These are phyloP conservation scores for Paramecium primaurelia DNA, from an alignment of 73 alveolate species.

Conservation along the genomic window DNA sequence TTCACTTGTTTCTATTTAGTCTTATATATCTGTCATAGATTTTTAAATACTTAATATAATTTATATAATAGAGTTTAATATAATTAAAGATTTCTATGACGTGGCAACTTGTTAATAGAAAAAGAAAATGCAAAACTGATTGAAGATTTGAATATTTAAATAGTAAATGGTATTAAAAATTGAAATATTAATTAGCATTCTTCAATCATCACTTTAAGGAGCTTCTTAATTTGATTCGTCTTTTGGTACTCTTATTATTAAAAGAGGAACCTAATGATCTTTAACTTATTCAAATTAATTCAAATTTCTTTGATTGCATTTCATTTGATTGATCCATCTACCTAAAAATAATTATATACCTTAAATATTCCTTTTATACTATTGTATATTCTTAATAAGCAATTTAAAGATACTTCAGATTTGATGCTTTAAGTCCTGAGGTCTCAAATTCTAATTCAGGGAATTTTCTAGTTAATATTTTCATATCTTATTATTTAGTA, in stretches of 20 bases:
- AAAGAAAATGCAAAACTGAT: no score
- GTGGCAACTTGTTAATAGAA: neutral
- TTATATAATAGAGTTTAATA: neutral
- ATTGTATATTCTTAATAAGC: neutral
- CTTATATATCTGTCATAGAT: neutral
- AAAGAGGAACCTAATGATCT: neutral
- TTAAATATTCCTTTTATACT: neutral
- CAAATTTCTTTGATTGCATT: neutral
- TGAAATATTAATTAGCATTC: neutral
- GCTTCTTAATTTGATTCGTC: conserved; percentile 38
- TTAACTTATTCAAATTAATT: neutral
- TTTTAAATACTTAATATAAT: neutral
- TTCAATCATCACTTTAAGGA: neutral
- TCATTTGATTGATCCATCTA: conserved; percentile 25
- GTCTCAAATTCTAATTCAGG: neutral
- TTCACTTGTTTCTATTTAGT: neutral
- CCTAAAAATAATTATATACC: neutral
- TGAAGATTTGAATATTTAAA: neutral
- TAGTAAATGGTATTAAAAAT: neutral
- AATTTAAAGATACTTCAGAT: neutral
- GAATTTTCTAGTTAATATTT: neutral
- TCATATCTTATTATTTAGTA: neutral
- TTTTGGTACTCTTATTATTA: neutral
- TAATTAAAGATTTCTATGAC: neutral
- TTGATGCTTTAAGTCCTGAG: neutral